A percentile compares a stretch with the other conserved stretches of the same genome.
Evolutionary conservation across 257 asterid species (phyloP).

Genomic region (Capsicum chinense): DNA sequence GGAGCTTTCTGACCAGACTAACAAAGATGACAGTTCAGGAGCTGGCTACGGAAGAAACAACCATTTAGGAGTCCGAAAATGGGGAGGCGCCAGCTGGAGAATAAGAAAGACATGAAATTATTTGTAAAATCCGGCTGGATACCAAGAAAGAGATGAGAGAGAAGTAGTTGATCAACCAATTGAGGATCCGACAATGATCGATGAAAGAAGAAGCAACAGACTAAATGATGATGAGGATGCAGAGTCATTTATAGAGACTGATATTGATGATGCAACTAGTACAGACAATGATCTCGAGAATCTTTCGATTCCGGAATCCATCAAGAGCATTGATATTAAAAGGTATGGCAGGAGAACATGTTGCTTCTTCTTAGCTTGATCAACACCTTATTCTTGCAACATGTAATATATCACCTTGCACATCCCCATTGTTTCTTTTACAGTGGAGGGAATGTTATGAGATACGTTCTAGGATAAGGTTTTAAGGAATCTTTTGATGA

Average conservation of each 20-base stretch:
- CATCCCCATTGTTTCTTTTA: neutral
- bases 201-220: neutral
- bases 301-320: neutral
- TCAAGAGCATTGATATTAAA: neutral
- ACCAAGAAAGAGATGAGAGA: neutral
- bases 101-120: neutral
- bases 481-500: too few species aligned
- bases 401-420: neutral
- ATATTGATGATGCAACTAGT: neutral
- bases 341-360: neutral
- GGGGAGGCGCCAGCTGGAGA: neutral
- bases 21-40: conserved; percentile 21
- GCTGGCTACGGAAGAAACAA: neutral
- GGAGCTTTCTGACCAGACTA: neutral
- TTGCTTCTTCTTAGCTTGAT: neutral
- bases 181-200: neutral
- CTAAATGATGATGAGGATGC: neutral
- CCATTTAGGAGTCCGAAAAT: neutral
- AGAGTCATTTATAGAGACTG: neutral
- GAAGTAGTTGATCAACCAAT: neutral
- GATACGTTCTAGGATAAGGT: neutral
- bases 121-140: conserved; percentile 2
- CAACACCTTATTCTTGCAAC: neutral
- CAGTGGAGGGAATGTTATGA: neutral
- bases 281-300: neutral